phyloP scores from a whole-genome alignment of 208 protist species.

The Strigomonas culicis region DNA sequence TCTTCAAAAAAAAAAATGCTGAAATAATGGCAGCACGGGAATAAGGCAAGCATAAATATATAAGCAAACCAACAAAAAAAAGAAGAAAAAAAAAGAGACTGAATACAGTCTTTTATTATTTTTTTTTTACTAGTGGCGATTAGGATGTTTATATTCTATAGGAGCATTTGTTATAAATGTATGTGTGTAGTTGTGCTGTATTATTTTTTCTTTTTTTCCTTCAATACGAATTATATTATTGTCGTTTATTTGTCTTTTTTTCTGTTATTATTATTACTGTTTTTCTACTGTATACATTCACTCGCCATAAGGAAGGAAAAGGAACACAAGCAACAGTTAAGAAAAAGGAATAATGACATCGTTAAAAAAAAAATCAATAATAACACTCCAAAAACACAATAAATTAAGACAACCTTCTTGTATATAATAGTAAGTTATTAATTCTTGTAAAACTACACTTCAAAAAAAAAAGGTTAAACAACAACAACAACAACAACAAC shows the following conservation, averaged over 20 bases:
- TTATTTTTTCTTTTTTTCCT: background rate
- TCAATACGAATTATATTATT: too few species aligned
- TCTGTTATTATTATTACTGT: background rate
- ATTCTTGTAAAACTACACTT: too few species aligned
- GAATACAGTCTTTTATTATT: background rate
- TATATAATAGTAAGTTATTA: too few species aligned
- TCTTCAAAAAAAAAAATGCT: background rate
- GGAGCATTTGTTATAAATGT: background rate
- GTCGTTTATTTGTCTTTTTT: background rate
- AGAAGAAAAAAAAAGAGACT: background rate
- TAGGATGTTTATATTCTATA: background rate
- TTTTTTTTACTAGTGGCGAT: slow-evolving; percentile 2
- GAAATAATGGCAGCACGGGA: too few species aligned
- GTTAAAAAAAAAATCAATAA: background rate
- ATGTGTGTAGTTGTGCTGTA: background rate
- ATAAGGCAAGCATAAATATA: too few species aligned
- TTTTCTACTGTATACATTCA: background rate
- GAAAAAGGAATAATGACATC: background rate
- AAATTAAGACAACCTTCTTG: too few species aligned
- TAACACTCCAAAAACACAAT: too few species aligned
- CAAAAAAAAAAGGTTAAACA: too few species aligned
- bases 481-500: too few species aligned
- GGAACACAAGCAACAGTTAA: too few species aligned
- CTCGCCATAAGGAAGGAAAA: too few species aligned
- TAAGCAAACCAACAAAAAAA: too few species aligned